Evolutionary conservation across 805 yeast genomes (phyloP).

Genomic region (Metschnikowia anglica): DNA sequence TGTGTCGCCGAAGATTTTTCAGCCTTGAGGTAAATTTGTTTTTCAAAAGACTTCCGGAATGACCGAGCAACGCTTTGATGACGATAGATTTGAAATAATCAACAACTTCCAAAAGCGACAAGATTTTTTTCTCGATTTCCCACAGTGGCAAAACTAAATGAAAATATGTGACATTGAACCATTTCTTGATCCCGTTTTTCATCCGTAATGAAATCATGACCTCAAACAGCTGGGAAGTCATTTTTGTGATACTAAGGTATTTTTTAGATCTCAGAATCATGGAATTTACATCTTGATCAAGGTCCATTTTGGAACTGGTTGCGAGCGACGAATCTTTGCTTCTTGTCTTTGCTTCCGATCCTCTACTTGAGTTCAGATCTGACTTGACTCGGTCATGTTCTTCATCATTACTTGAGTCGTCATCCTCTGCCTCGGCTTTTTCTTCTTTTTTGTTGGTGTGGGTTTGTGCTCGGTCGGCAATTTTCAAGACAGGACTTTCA

Average conservation of each 20-base stretch:
- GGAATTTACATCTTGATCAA: slow-evolving; percentile 36
- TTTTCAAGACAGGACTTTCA: slow-evolving; percentile 17
- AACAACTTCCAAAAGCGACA: slow-evolving; percentile 39
- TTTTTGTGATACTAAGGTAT: slow-evolving; percentile 63
- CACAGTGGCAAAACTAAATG: slow-evolving; percentile 35
- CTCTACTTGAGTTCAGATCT: neutral
- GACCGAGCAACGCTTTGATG: slow-evolving; percentile 33
- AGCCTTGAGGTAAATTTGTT: slow-evolving; percentile 29
- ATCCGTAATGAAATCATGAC: slow-evolving; percentile 38
- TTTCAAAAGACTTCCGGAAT: slow-evolving; percentile 35
- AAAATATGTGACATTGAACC: slow-evolving; percentile 40
- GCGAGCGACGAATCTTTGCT: slow-evolving; percentile 9
- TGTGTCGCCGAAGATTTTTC: slow-evolving; percentile 7
- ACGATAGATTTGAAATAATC: slow-evolving; percentile 32
- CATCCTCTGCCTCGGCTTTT: slow-evolving; percentile 13
- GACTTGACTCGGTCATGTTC: neutral
- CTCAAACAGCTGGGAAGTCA: slow-evolving; percentile 31
- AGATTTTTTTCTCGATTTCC: slow-evolving; percentile 27
- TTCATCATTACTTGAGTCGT: neutral
- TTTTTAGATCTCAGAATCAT: slow-evolving; percentile 78
- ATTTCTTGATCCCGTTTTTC: slow-evolving; percentile 32
- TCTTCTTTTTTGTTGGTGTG: slow-evolving; percentile 11
- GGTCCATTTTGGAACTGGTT: slow-evolving; percentile 7
- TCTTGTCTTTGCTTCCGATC: neutral
- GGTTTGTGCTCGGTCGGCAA: slow-evolving; percentile 8